phyloP scores from a whole-genome alignment of 306 rosid genomes.

The Medicago lupulina region DNA sequence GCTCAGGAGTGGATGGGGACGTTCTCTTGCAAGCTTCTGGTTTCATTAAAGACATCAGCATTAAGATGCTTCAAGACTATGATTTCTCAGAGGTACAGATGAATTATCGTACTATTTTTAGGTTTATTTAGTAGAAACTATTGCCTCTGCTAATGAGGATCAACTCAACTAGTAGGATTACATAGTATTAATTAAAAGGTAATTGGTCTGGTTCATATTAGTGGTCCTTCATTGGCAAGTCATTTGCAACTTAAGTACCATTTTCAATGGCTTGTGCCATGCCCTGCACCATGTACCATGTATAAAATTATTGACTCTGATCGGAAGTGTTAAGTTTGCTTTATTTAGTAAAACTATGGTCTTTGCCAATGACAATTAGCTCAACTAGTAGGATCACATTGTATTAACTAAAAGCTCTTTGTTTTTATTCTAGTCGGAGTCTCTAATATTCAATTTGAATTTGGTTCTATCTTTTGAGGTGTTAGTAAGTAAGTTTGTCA shows the following conservation, averaged over 20 bases:
- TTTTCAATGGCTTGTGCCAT: constrained; percentile 1
- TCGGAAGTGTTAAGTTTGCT: not conserved
- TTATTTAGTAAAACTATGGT: constrained; percentile 6
- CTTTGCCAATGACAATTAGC: constrained; percentile 13
- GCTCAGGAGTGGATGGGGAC: constrained; percentile 48
- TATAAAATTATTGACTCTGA: too few species aligned
- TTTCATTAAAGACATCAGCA: constrained; percentile 58
- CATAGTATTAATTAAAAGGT: constrained; percentile 16
- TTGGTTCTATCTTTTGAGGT: not conserved
- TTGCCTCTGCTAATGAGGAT: constrained; percentile 11
- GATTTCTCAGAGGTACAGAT: constrained; percentile 67
- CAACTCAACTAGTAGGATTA: constrained; percentile 27
- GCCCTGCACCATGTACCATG: constrained; percentile 6
- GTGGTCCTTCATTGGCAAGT: constrained; percentile 9
- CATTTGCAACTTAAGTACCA: constrained; percentile 15
- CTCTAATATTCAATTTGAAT: constrained; percentile 7
- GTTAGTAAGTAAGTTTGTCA: not conserved
- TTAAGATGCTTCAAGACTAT: constrained; percentile 75
- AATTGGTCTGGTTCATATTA: not conserved
- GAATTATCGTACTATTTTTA: constrained; percentile 36
- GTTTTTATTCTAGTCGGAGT: constrained; percentile 16
- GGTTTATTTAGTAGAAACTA: constrained; percentile 4
- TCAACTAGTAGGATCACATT: constrained; percentile 32
- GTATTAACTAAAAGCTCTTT: constrained; percentile 4
- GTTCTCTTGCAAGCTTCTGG: constrained; percentile 65